Base-by-base conservation (phyloP, 2,329 filamentous ascomycete species). In the Chalaropsis thielavioides region DNA sequence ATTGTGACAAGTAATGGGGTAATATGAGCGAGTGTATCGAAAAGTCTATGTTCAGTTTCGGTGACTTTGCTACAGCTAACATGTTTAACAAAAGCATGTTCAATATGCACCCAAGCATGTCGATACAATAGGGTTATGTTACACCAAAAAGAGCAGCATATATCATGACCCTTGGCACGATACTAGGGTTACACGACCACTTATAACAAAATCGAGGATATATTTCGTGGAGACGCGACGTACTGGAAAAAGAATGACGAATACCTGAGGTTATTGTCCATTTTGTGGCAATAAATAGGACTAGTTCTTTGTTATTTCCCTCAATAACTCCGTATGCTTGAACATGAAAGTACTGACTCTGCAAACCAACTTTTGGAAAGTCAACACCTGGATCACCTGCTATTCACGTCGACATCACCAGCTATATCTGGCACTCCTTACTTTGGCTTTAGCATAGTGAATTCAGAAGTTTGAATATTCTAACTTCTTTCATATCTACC, bases 351-450 rank as follows among this genome's bases (percentile, higher is more conserved):
- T n/a, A n/a, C n/a, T n/a, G n/a, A n/a, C n/a, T n/a, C n/a, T n/a
- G n/a, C 0, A 68, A 63, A 1, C 68, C 69, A 19, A 68, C 81
- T 0, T 66, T 71, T 0, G 71, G 72, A 10, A 81, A 84, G 69
- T 78, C 79, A 0, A 62, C 69, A 0, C 75, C 82, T 8, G 81
- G 81, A 0, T 82, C 80, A 61, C 41, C 69, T 0, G 76, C 81
- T 0, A 75, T 83, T 43, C 72, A 72, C 35, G 74, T 81, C 51
- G 71, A 75, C 0, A 76, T 83, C 22, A 73, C 71, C 22, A 72
- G 74, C 3, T 71, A 74, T 15, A 67, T 84, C 82, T 13, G 78
- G 82, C 4, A 76, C 83, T 68, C 83, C 84, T 72, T 84, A 83
- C 71, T 78, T 80, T 4, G 83, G 83, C 68, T 73, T 81, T 5